phyloP scores from a whole-genome alignment of 2,329 filamentous ascomycete genomes.

The Septoria petroselini region DNA sequence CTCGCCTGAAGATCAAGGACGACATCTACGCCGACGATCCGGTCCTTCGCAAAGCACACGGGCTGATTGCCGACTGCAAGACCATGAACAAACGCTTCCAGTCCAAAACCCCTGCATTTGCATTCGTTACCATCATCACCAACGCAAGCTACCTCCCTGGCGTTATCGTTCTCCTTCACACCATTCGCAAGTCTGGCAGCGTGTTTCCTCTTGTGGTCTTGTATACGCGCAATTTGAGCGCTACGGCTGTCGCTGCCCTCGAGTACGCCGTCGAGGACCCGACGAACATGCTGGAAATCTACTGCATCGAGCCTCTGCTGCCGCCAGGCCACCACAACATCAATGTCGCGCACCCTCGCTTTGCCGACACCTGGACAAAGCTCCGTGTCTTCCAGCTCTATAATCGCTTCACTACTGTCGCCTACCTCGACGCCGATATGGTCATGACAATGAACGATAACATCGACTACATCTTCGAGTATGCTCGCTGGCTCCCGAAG shows the following conservation, averaged over 20 bases:
- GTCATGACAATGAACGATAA: constrained; percentile 40
- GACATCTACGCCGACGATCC: too few relatives aligned
- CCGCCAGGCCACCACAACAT: constrained; percentile 40
- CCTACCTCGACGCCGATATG: constrained; percentile 54
- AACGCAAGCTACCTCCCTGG: constrained; percentile 51
- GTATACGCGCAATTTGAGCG: constrained; percentile 46
- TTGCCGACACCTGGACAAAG: constrained; percentile 55
- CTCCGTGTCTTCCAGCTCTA: constrained; percentile 49
- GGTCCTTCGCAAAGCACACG: too few relatives aligned
- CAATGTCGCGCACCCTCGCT: constrained; percentile 49
- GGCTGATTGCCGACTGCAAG: too few relatives aligned
- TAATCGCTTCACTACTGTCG: constrained; percentile 41
- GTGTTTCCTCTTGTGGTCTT: constrained; percentile 50
- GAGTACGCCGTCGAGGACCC: constrained; percentile 42
- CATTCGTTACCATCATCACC: constrained; percentile 52
- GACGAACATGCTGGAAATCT: constrained; percentile 43
- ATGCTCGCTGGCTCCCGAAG: constrained; percentile 36
- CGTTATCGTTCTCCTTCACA: constrained; percentile 50
- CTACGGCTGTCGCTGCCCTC: constrained; percentile 42
- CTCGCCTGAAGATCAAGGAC: too few relatives aligned
- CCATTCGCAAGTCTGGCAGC: constrained; percentile 45
- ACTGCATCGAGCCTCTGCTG: constrained; percentile 40
- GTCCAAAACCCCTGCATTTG: too few relatives aligned
- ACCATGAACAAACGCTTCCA: too few relatives aligned
- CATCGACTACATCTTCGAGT: constrained; percentile 47